phyloP scores from a whole-genome alignment of 768 basidiomycete species.

The Paxillus ammoniavirescens region DNA sequence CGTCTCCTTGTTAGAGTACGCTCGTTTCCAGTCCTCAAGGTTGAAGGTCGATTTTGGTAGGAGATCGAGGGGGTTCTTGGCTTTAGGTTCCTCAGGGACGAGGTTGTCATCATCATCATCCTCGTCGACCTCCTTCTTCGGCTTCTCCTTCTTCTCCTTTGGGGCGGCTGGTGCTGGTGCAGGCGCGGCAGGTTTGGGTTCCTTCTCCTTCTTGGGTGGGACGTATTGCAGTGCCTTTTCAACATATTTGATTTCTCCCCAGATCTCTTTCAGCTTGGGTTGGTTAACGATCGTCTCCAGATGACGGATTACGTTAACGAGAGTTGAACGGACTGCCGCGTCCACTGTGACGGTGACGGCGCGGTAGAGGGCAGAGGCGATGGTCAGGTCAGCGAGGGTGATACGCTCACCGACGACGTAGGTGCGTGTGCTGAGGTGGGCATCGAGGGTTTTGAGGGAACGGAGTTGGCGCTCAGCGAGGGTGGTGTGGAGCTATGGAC shows the following conservation, averaged over 20 bases:
- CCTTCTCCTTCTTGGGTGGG: slow-evolving; percentile 80
- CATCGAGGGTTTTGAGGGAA: slow-evolving; percentile 66
- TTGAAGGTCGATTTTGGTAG: slow-evolving; percentile 87
- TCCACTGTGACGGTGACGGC: slow-evolving; percentile 62
- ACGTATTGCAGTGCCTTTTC: slow-evolving; percentile 73
- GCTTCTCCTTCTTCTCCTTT: slow-evolving; percentile 62
- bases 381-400: slow-evolving; percentile 83
- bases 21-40: slow-evolving; percentile 95
- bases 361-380: slow-evolving; percentile 59
- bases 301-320: slow-evolving; percentile 80
- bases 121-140: slow-evolving; percentile 50
- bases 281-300: slow-evolving; percentile 88
- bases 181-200: slow-evolving; percentile 48
- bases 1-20: slow-evolving; percentile 98
- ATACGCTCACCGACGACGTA: slow-evolving; percentile 94
- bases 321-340: slow-evolving; percentile 57
- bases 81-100: slow-evolving; percentile 82
- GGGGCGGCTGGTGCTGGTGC: slow-evolving; percentile 26
- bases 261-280: slow-evolving; percentile 67
- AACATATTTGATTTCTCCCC: slow-evolving; percentile 53
- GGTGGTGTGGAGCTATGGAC: slow-evolving; percentile 53
- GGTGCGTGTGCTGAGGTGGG: slow-evolving; percentile 73
- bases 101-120: slow-evolving; percentile 78
- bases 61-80: slow-evolving; percentile 91
- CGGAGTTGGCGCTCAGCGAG: slow-evolving; percentile 53